Conservation (phyloP, 108 stramenopile species). For the Schizochytrium sp. region DNA sequence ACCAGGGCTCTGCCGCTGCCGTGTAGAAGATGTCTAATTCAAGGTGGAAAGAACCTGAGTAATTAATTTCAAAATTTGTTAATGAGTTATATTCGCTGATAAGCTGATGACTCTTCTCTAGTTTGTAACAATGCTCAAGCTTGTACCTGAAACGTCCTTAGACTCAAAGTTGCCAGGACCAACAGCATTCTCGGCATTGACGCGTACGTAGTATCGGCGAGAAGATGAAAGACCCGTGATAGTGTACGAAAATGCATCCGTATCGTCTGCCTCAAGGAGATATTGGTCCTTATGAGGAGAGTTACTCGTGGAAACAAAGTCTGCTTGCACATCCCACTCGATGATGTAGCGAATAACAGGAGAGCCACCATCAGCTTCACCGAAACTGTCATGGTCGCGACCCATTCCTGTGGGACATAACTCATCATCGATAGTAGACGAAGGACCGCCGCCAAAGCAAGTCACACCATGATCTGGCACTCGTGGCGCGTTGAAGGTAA, state of each 20-base stretch:
- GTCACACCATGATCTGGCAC: constrained; percentile 82
- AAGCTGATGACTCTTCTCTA: not conserved
- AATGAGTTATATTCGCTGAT: not conserved
- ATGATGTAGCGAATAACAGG: constrained; percentile 79
- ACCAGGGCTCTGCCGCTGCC: not conserved
- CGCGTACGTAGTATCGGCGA: constrained; percentile 76
- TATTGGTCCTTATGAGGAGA: constrained; percentile 30
- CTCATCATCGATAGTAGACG: constrained; percentile 60
- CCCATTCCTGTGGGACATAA: constrained; percentile 82
- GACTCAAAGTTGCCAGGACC: constrained; percentile 66
- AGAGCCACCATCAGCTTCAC: constrained; percentile 80
- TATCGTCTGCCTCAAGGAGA: constrained; percentile 59
- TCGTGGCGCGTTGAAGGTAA: constrained; percentile 79
- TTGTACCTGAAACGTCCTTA: not conserved
- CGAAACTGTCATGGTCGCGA: constrained; percentile 73
- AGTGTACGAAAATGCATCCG: constrained; percentile 34
- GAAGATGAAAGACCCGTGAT: constrained; percentile 67
- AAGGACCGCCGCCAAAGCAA: constrained; percentile 75
- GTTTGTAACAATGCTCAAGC: not conserved
- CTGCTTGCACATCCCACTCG: constrained; percentile 77
- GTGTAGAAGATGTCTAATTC: not conserved
- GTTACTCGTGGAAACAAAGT: constrained; percentile 14
- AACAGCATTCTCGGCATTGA: constrained; percentile 78
- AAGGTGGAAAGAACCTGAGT: not conserved
- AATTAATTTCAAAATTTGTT: not conserved